Percentiles rank a stretch among this genome's conserved stretches.
Conservation (phyloP, 1,139 yeast genomes). For the Hemisphaericaspora subhashii region DNA sequence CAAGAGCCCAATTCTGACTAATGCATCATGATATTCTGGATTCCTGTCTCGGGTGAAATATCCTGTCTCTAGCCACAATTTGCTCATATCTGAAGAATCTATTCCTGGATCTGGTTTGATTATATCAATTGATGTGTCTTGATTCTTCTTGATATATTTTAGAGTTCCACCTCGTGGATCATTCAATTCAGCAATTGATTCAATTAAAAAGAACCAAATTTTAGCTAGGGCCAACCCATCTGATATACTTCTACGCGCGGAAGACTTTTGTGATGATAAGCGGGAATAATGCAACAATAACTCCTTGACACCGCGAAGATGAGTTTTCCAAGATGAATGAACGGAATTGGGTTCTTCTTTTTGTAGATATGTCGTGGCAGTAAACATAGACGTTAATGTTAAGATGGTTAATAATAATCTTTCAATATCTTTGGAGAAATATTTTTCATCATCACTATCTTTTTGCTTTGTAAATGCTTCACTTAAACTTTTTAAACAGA, state of each 20-base stretch:
- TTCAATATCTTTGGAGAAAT: constrained; percentile 34
- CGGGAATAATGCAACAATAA: constrained; percentile 33
- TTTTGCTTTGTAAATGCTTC: constrained; percentile 29
- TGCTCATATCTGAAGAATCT: constrained; percentile 19
- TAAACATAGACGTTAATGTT: constrained; percentile 36
- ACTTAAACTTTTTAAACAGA: constrained; percentile 33
- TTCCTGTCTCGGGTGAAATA: constrained; percentile 27
- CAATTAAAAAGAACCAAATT: constrained; percentile 48
- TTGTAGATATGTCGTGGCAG: constrained; percentile 25
- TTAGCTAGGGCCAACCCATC: constrained; percentile 46
- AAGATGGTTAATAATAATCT: constrained; percentile 39
- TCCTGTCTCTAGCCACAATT: constrained; percentile 35
- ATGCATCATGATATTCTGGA: constrained; percentile 35
- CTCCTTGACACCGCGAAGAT: constrained; percentile 43
- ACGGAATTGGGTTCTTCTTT: neutral
- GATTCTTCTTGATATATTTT: constrained; percentile 13
- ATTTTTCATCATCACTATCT: constrained; percentile 11
- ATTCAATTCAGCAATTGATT: constrained; percentile 35
- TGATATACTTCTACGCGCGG: constrained; percentile 20
- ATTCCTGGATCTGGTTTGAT: constrained; percentile 16
- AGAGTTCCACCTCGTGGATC: constrained; percentile 35
- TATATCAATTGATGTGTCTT: constrained; percentile 10
- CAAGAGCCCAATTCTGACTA: constrained; percentile 30
- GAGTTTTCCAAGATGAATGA: constrained; percentile 37
- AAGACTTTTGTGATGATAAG: constrained; percentile 17